phyloP scores from a whole-genome alignment of 2,329 filamentous ascomycete species.

The Neobulgaria alba region DNA sequence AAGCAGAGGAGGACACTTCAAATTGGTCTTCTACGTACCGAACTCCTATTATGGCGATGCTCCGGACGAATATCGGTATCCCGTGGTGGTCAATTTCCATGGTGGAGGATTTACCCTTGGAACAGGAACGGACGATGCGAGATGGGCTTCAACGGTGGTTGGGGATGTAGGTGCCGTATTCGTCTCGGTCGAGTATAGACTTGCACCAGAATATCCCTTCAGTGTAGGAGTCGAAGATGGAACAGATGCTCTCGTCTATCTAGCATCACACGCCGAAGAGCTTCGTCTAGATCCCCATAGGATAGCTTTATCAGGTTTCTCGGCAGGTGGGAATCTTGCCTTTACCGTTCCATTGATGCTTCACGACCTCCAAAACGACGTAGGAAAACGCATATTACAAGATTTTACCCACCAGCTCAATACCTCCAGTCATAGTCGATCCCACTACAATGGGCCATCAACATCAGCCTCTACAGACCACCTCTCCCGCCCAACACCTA shows the following conservation, averaged over 20 bases:
- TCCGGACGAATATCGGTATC: conserved; percentile 27
- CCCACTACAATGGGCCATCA: neutral
- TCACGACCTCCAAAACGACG: conserved; percentile 33
- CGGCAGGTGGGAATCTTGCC: conserved; percentile 37
- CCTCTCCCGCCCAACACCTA: conserved; percentile 8
- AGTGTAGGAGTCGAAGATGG: conserved; percentile 58
- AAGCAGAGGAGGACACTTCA: conserved; percentile 26
- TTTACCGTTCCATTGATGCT: conserved; percentile 34
- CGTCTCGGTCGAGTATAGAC: conserved; percentile 59
- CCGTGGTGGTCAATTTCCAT: conserved; percentile 57
- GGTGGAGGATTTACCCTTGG: conserved; percentile 60
- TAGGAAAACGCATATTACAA: conserved; percentile 31
- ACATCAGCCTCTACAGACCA: neutral
- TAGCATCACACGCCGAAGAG: conserved; percentile 46
- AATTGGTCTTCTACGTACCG: conserved; percentile 37
- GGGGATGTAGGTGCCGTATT: conserved; percentile 46
- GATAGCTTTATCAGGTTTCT: conserved; percentile 55
- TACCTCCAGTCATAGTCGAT: neutral
- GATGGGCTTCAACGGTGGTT: conserved; percentile 48
- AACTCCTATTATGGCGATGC: conserved; percentile 28
- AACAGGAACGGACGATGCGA: conserved; percentile 52
- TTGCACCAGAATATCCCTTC: conserved; percentile 56
- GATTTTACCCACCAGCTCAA: conserved; percentile 1
- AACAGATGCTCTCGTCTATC: conserved; percentile 54
- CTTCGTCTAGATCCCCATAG: conserved; percentile 47